phyloP scores from a whole-genome alignment of 257 asterid genomes.

The Asclepias syriaca region DNA sequence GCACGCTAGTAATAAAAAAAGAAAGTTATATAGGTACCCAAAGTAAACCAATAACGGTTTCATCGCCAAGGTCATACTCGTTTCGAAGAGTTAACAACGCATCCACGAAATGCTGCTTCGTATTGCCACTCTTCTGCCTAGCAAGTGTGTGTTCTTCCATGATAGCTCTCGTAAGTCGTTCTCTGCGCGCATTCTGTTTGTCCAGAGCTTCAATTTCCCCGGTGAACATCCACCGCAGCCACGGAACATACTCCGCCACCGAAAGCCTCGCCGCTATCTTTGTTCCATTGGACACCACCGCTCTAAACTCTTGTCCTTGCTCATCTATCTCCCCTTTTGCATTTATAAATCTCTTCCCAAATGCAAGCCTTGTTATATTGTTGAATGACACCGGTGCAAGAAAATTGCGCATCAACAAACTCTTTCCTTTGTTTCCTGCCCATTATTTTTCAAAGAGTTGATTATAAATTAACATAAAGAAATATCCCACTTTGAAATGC shows the following conservation, averaged over 20 bases:
- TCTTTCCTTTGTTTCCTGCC: conserved; percentile 51
- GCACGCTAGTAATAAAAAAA: too few relatives aligned
- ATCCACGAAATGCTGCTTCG: conserved; percentile 79
- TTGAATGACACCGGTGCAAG: conserved; percentile 68
- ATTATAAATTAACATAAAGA: too few relatives aligned
- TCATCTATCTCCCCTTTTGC: conserved; percentile 46
- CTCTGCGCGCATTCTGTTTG: conserved; percentile 41
- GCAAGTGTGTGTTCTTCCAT: conserved; percentile 82
- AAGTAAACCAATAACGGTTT: conserved; percentile 64
- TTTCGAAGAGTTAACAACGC: conserved; percentile 69
- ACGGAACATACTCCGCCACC: conserved; percentile 53
- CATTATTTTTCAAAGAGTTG: too few relatives aligned
- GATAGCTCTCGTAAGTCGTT: conserved; percentile 51
- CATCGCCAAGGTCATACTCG: conserved; percentile 63
- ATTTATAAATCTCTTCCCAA: conserved; percentile 76
- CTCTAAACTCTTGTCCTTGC: conserved; percentile 70
- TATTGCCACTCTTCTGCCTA: conserved; percentile 50
- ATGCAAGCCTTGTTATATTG: conserved; percentile 70
- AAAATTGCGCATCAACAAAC: conserved; percentile 53
- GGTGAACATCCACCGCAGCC: conserved; percentile 50
- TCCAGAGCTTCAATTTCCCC: conserved; percentile 39
- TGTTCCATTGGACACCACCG: conserved; percentile 46
- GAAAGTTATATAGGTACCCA: too few relatives aligned
- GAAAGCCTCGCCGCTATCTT: conserved; percentile 49
- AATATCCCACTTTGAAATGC: too few relatives aligned